phyloP scores from a whole-genome alignment of 1,139 yeast species.

The Blastobotrys illinoisensis region DNA sequence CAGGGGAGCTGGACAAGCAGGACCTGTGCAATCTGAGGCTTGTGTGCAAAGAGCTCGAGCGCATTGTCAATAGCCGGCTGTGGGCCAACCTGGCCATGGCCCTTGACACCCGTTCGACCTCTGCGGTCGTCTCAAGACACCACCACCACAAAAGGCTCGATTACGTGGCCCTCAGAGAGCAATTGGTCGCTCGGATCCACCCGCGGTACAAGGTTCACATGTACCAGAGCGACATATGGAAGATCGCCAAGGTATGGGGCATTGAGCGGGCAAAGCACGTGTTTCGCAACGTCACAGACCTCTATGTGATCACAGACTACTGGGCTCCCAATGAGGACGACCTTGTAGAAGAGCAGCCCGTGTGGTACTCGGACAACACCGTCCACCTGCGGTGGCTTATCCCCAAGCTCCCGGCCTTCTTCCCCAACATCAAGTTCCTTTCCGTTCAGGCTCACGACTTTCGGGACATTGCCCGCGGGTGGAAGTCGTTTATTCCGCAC shows the following conservation, averaged over 20 bases:
- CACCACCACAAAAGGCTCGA: background rate
- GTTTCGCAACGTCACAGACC: background rate
- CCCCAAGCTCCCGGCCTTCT: background rate
- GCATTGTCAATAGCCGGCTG: background rate
- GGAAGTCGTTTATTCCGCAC: background rate
- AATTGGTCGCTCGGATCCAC: background rate
- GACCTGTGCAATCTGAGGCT: constrained; percentile 2
- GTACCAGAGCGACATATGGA: constrained; percentile 5
- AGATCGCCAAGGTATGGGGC: constrained; percentile 2
- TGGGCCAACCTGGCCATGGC: constrained; percentile 2
- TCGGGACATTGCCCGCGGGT: background rate
- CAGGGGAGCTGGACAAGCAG: background rate
- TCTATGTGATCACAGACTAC: constrained; percentile 1
- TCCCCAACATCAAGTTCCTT: background rate
- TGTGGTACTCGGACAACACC: constrained; percentile 5
- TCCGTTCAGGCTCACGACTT: background rate
- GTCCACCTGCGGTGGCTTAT: constrained; percentile 6
- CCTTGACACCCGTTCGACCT: background rate
- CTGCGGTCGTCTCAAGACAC: background rate
- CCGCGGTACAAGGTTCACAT: background rate
- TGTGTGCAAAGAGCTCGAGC: constrained; percentile 1
- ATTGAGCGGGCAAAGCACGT: background rate
- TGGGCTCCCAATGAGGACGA: background rate
- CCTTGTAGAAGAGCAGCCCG: background rate
- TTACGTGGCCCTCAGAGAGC: background rate